Percentiles rank a stretch among this genome's conserved stretches.
These are phyloP conservation scores for Fusarium decemcellulare DNA, from an alignment of 2,329 filamentous ascomycete species.

Conservation along the genomic window DNA sequence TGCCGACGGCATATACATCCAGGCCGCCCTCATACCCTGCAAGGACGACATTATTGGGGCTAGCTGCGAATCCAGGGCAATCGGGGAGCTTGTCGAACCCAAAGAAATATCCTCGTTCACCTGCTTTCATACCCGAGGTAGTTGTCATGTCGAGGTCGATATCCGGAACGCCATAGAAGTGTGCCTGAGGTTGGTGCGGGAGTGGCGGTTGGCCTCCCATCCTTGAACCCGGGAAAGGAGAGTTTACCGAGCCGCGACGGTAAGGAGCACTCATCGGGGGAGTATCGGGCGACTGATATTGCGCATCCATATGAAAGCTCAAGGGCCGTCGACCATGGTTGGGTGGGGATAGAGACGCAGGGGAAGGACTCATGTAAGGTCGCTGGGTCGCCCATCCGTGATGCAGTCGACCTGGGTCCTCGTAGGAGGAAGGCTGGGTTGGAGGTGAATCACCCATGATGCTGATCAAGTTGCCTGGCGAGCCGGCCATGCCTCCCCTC, in stretches of 20 bases:
- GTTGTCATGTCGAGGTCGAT: constrained; percentile 77
- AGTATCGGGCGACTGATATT: constrained; percentile 59
- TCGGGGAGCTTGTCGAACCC: constrained; percentile 81
- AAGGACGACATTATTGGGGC: constrained; percentile 76
- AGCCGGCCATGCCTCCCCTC: constrained; percentile 60
- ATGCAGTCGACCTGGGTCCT: constrained; percentile 60
- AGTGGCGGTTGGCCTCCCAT: constrained; percentile 71
- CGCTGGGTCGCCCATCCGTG: constrained; percentile 64
- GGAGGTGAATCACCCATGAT: constrained; percentile 67
- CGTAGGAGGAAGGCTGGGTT: constrained; percentile 67
- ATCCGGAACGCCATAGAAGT: constrained; percentile 83
- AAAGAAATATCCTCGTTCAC: constrained; percentile 82
- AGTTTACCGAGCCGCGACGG: constrained; percentile 66
- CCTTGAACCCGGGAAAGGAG: constrained; percentile 63
- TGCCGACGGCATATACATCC: constrained; percentile 81
- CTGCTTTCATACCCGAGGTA: constrained; percentile 70
- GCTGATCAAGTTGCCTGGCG: constrained; percentile 68
- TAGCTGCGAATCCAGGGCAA: constrained; percentile 53
- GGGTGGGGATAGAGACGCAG: constrained; percentile 58
- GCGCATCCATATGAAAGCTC: constrained; percentile 68
- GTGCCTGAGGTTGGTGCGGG: constrained; percentile 81
- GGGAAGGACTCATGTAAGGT: constrained; percentile 60
- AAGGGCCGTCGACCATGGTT: constrained; percentile 60
- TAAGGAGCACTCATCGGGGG: constrained; percentile 54
- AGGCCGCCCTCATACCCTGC: constrained; percentile 86